These are phyloP conservation scores for Fusarium lyarnte DNA, from an alignment of 2,329 filamentous ascomycete genomes.

Conservation along the genomic window DNA sequence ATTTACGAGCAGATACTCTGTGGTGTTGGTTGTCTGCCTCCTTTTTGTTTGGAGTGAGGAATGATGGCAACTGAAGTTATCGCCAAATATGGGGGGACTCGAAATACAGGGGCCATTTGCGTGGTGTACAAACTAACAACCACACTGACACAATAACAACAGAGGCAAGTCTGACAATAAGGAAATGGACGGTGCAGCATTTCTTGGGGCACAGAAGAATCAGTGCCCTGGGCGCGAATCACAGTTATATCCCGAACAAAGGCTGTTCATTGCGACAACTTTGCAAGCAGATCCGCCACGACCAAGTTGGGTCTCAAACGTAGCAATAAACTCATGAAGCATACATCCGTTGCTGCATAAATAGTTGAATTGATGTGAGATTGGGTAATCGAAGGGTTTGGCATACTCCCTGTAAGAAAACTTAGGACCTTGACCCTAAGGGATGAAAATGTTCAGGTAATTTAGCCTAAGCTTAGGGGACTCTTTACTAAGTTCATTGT, in stretches of 20 bases:
- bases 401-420: too few species aligned
- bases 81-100: background rate
- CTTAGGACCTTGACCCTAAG: too few species aligned
- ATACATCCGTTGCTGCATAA: background rate
- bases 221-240: accelerated
- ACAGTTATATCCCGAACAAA: background rate
- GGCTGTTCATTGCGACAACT: background rate
- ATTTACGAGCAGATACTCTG: accelerated
- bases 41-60: background rate
- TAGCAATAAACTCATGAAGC: accelerated
- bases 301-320: background rate
- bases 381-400: background rate
- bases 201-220: background rate
- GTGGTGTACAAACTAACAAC: background rate
- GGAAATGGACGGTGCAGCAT: accelerated
- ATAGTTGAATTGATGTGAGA: background rate
- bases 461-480: too few species aligned
- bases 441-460: too few species aligned
- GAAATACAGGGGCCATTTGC: background rate
- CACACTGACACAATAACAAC: too few species aligned
- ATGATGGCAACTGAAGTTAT: background rate
- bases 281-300: too few species aligned
- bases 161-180: accelerated
- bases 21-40: background rate
- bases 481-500: too few species aligned